Base-by-base conservation (phyloP, 2,329 filamentous ascomycete species). In the Diaporthe citriasiana region DNA sequence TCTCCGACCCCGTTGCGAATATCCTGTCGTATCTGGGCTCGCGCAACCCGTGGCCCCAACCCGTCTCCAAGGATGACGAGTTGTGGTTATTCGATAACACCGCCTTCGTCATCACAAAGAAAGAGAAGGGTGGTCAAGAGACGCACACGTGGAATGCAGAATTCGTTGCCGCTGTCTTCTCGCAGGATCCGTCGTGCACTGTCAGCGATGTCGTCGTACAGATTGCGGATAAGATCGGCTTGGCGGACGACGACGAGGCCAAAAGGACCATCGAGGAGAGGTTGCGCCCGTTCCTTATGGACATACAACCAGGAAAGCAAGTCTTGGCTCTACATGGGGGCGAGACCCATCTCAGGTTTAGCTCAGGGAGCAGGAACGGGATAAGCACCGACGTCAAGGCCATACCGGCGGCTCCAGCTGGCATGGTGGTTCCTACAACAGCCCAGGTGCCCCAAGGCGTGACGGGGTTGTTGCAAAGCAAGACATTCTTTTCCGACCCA, bases 71-170 rank as follows among this genome's bases (percentile, higher is more conserved):
- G 22, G 84, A 89, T 51, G 93, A 98, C 81, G 91, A 90, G 19
- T 91, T 98, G 53, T 98, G 96, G 96, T 86, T 98, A 10, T 87
- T 98, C 63, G 95, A 98, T 85, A 98, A 97, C 79, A 96, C 94
- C 3, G 95, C 95, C 6, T 96, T 93, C 81, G 90, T 90, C 75
- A 83, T 85, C 59, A 79, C 84, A 25, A 79, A 82, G 73, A 70
- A 73, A 27, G 35, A 42, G 19, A 59, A 66, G 55, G 82, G 83
- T 2, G 84, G 83, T 70, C 82, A 80, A 70, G 56, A 47, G 25
- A n/a, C 30, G 7, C 66, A 47, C 17, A 53, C 42, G 25, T 98
- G 95, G 95, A 88, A 94, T 79, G 93, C 93, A 35, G 94, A 98
- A 80, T 95, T 95, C 76, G 91, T 97, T 0, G 91, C 93, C 2